Evolutionary conservation across 1,139 yeast genomes (phyloP).

Genomic region (Sugiyamaella paludigena): DNA sequence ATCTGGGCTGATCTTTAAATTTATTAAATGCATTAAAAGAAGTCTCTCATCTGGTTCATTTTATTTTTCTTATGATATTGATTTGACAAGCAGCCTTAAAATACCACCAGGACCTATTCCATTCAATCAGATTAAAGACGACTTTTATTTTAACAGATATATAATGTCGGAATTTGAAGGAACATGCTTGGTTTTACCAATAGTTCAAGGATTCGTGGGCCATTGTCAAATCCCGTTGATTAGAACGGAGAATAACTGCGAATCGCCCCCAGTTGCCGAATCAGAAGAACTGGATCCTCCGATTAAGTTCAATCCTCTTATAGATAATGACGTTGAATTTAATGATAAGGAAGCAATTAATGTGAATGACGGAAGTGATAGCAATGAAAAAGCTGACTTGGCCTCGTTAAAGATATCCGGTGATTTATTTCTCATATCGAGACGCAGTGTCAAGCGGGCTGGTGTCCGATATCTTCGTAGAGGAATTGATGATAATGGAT

Average conservation of each 20-base stretch:
- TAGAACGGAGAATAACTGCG: background rate
- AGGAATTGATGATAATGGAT: constrained; percentile 44
- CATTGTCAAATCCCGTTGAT: constrained; percentile 17
- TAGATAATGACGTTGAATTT: background rate
- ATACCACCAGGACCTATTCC: constrained; percentile 6
- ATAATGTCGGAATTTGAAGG: constrained; percentile 28
- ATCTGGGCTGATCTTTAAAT: constrained; percentile 20
- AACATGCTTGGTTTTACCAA: constrained; percentile 29
- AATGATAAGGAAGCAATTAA: constrained; percentile 1
- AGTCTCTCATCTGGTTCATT: constrained; percentile 21
- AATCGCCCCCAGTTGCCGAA: background rate
- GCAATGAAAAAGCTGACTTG: background rate
- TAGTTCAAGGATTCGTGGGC: constrained; percentile 42
- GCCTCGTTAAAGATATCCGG: background rate
- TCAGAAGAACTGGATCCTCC: no score
- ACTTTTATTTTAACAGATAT: constrained; percentile 38
- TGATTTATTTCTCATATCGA: constrained; percentile 36
- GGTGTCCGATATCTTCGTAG: constrained; percentile 48
- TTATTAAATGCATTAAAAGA: constrained; percentile 16
- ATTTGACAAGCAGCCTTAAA: constrained; percentile 21
- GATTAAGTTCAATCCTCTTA: background rate
- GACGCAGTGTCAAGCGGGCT: constrained; percentile 42
- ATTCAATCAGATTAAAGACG: constrained; percentile 15
- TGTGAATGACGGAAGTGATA: constrained; percentile 4
- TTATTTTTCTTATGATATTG: constrained; percentile 28